These are phyloP conservation scores for Pseudocohnilembus persalinus DNA, from an alignment of 169 alveolate genomes.

Conservation along the genomic window DNA sequence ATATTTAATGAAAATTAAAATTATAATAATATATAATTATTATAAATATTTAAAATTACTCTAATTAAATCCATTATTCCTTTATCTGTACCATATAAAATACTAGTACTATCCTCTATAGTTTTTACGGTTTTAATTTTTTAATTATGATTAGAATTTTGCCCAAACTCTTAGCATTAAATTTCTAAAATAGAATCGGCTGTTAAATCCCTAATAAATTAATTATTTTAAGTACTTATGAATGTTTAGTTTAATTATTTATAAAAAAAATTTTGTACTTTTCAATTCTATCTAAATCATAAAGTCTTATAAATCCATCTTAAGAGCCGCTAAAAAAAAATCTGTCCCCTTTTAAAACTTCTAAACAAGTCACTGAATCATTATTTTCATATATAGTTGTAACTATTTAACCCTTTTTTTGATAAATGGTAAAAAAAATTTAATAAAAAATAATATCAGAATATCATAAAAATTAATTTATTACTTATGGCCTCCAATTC, in stretches of 20 bases:
- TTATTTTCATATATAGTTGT: constrained; percentile 16
- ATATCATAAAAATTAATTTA: too few species aligned
- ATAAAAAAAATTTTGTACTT: background rate
- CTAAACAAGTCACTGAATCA: constrained; percentile 6
- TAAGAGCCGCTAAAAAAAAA: constrained; percentile 14
- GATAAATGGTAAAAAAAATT: background rate
- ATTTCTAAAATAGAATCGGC: constrained; percentile 9
- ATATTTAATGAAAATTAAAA: too few species aligned
- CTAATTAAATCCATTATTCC: constrained; percentile 17
- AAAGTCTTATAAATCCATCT: constrained; percentile 20
- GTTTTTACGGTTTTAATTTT: constrained; percentile 1
- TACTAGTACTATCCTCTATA: background rate
- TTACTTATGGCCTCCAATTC: background rate
- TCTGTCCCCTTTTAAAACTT: background rate
- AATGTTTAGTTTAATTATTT: background rate
- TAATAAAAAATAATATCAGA: background rate
- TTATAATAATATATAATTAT: too few species aligned
- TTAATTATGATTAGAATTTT: constrained; percentile 4
- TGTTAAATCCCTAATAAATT: constrained; percentile 3
- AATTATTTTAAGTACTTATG: too few species aligned
- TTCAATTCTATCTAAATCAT: constrained; percentile 3
- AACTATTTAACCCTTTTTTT: background rate
- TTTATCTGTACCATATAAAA: constrained; percentile 12
- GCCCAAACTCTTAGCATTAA: background rate
- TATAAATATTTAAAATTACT: background rate